A percentile compares a stretch with the other conserved stretches of the same genome.
These are phyloP conservation scores for Selaginella tamariscina DNA, from an alignment of 75 land plant genomes.

Conservation along the genomic window DNA sequence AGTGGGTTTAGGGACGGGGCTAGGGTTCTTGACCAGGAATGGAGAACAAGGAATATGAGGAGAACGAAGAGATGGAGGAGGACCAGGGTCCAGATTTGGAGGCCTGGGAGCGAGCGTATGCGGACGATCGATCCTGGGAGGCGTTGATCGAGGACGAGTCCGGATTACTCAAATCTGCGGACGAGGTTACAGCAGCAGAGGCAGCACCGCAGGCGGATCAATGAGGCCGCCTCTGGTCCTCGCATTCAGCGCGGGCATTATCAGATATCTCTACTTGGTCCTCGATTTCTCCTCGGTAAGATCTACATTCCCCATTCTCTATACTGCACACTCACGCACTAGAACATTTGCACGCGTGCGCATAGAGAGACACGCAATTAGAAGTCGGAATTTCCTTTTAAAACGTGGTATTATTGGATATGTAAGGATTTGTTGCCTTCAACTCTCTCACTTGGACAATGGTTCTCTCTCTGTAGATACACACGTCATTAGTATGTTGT, in stretches of 20 bases:
- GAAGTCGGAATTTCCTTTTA: too few species aligned
- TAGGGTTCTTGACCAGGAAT: background rate
- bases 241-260: constrained; percentile 90
- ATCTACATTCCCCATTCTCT: too few species aligned
- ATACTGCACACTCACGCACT: too few species aligned
- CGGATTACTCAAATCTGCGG: constrained; percentile 21
- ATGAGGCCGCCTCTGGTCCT: constrained; percentile 26
- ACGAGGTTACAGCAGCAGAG: constrained; percentile 49
- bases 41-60: background rate
- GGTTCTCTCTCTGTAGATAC: too few species aligned
- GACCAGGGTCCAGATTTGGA: background rate
- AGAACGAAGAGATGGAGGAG: background rate
- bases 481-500: too few species aligned
- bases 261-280: constrained; percentile 72
- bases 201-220: constrained; percentile 53
- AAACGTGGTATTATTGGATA: too few species aligned
- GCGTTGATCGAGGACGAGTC: constrained; percentile 2
- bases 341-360: too few species aligned
- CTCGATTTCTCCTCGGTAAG: constrained; percentile 76
- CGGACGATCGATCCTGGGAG: constrained; percentile 11
- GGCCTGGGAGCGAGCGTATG: constrained; percentile 9
- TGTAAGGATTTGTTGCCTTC: too few species aligned
- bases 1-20: background rate
- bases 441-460: too few species aligned
- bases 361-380: too few species aligned